A percentile compares a stretch with the other conserved stretches of the same genome.
Evolutionary conservation across 805 yeast species (phyloP).

Genomic region (Spathaspora arborariae): DNA sequence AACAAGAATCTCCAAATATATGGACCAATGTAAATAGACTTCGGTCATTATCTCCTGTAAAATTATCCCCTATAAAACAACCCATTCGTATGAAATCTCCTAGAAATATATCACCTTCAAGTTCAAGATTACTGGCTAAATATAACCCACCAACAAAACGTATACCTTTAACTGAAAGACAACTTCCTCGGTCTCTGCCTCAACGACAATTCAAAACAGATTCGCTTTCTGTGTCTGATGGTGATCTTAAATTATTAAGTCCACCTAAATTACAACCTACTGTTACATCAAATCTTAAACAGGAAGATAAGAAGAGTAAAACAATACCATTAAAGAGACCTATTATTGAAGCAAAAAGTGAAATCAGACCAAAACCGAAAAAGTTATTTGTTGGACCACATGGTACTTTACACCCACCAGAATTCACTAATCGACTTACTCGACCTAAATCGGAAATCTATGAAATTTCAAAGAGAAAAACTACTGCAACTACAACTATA

Average conservation of each 20-base stretch:
- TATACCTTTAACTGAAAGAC: not conserved
- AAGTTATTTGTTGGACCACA: not conserved
- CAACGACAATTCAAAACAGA: not conserved
- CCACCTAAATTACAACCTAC: not conserved
- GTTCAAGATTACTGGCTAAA: not conserved
- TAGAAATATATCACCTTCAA: not conserved
- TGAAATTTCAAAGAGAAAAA: not conserved
- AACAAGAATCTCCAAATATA: slow-evolving; percentile 1
- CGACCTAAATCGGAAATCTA: not conserved
- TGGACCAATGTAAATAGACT: slow-evolving; percentile 4
- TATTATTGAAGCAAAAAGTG: not conserved
- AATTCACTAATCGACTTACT: not conserved
- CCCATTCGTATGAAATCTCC: not conserved
- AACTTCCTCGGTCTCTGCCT: not conserved
- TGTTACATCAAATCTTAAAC: not conserved
- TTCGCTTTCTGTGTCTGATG: not conserved
- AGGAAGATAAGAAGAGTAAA: not conserved
- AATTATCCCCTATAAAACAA: not conserved
- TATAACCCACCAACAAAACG: not conserved
- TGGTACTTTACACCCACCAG: not conserved
- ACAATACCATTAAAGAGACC: not conserved
- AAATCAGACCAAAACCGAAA: not conserved
- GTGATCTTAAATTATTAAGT: not conserved
- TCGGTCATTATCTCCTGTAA: slow-evolving; percentile 6
- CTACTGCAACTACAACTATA: too few relatives aligned